phyloP scores from a whole-genome alignment of 225 moss, liverwort and hornwort species.

The Antitrichia curtipendula region DNA sequence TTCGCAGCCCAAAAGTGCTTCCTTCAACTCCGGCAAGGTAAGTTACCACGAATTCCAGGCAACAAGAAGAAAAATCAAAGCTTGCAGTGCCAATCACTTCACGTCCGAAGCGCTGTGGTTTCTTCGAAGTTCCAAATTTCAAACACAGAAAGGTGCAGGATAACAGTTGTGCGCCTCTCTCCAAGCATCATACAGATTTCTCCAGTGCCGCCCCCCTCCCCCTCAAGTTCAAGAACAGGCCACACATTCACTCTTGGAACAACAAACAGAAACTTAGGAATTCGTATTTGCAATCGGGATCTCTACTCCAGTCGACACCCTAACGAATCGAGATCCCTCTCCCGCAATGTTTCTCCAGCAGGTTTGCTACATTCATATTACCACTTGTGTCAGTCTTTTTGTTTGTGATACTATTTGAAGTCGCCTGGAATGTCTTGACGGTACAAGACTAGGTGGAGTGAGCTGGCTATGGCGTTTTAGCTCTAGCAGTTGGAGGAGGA shows the following conservation, averaged over 20 bases:
- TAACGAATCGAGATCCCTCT: neutral
- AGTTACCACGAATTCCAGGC: neutral
- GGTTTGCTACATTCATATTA: neutral
- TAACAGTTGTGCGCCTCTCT: neutral
- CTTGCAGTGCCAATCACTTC: neutral
- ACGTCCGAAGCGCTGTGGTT: neutral
- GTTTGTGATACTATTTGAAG: neutral
- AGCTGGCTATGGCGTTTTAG: neutral
- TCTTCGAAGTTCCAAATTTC: neutral
- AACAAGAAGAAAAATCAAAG: neutral
- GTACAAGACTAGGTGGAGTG: neutral
- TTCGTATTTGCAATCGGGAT: neutral
- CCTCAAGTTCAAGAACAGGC: neutral
- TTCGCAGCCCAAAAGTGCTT: neutral
- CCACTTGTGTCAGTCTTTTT: neutral
- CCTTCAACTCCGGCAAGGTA: neutral
- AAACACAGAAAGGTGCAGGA: neutral
- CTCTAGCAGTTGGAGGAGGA: neutral
- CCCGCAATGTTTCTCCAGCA: slow-evolving; percentile 10
- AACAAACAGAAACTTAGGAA: neutral
- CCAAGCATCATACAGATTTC: neutral
- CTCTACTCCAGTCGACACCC: neutral
- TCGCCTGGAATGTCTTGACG: neutral
- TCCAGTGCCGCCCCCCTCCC: no score
- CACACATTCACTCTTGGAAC: neutral